phyloP scores from a whole-genome alignment of 331 rosid genomes.

The Acacia concinna region DNA sequence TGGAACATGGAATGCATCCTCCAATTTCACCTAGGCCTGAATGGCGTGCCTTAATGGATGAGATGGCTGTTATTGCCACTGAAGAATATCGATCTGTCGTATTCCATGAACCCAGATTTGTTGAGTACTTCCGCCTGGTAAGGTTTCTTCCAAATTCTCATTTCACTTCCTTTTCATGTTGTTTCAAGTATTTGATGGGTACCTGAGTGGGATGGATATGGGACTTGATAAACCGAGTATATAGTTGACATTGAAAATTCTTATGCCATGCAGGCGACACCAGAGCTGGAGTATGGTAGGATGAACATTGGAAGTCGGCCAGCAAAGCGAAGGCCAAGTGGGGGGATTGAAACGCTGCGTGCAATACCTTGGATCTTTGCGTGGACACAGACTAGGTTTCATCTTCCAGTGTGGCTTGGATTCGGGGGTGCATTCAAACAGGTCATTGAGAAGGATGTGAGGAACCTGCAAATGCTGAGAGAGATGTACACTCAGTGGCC shows the following conservation, averaged over 20 bases:
- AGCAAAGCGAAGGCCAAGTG: constrained; percentile 95
- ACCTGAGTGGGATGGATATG: background rate
- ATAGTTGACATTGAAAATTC: background rate
- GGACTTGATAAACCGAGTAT: background rate
- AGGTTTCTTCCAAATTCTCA: constrained; percentile 31
- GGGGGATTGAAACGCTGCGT: constrained; percentile 96
- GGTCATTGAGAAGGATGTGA: constrained; percentile 64
- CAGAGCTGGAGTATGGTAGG: constrained; percentile 96
- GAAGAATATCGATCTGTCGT: constrained; percentile 92
- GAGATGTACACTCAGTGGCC: constrained; percentile 99
- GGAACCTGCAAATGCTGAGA: constrained; percentile 75
- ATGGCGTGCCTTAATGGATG: constrained; percentile 92
- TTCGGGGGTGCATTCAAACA: constrained; percentile 79
- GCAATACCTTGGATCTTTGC: constrained; percentile 99
- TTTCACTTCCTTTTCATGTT: background rate
- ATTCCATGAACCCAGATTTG: constrained; percentile 91
- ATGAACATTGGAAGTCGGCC: constrained; percentile 99
- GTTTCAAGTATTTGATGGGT: background rate
- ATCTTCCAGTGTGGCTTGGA: constrained; percentile 99
- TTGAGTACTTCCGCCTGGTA: constrained; percentile 98
- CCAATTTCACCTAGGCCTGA: constrained; percentile 92
- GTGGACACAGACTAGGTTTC: constrained; percentile 98
- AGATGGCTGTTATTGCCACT: constrained; percentile 89
- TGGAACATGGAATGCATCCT: constrained; percentile 89
- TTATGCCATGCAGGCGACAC: constrained; percentile 70